Percentiles rank a stretch among this genome's conserved stretches.
These are phyloP conservation scores for Trebouxia sp. DNA, from an alignment of 139 green algal species.

Conservation along the genomic window DNA sequence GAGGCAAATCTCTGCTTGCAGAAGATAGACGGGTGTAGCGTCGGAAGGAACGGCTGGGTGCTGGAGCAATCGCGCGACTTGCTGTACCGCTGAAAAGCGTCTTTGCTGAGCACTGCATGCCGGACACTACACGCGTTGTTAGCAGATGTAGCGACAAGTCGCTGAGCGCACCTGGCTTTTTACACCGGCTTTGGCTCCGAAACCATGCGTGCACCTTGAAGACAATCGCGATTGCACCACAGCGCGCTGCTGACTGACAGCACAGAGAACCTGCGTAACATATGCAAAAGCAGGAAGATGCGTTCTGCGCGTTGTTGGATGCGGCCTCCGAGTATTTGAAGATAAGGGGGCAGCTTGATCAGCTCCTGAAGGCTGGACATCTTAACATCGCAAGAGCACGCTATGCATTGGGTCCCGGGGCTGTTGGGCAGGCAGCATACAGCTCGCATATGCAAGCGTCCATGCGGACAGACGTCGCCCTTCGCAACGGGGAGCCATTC, in stretches of 20 bases:
- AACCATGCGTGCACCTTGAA: too few species aligned
- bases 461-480: neutral
- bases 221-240: too few species aligned
- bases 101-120: neutral
- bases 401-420: neutral
- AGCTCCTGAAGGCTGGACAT: neutral
- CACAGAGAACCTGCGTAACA: too few species aligned
- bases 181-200: too few species aligned
- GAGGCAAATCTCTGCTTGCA: neutral
- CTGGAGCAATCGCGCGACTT: too few species aligned
- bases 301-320: neutral
- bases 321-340: neutral
- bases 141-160: too few species aligned
- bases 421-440: neutral
- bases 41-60: neutral
- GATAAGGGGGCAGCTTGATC: neutral
- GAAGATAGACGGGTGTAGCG: neutral
- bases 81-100: neutral
- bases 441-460: neutral
- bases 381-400: slow-evolving; percentile 8
- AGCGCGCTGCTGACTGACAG: too few species aligned
- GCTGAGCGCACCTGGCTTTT: too few species aligned
- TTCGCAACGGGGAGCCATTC: neutral
- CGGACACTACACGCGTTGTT: too few species aligned
- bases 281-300: neutral